A percentile compares a stretch with the other conserved stretches of the same genome.
Evolutionary conservation across 306 rosid genomes (phyloP).

Genomic region (Carpinus viminea): DNA sequence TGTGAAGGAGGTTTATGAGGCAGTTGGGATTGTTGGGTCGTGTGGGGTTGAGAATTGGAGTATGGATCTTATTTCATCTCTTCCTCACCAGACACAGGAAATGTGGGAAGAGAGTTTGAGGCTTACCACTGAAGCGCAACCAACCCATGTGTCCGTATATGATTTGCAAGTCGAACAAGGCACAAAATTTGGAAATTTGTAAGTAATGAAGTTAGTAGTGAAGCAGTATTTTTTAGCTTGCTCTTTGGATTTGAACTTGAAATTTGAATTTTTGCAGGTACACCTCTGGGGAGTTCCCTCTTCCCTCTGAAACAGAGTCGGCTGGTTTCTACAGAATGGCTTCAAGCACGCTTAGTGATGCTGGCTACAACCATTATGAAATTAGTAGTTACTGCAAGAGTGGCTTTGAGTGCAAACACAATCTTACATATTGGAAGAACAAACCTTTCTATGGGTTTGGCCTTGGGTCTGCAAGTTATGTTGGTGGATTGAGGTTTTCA

Average conservation of each 20-base stretch:
- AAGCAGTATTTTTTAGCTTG: constrained; percentile 1
- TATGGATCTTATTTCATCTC: constrained; percentile 83
- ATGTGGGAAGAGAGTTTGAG: constrained; percentile 90
- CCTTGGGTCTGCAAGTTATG: constrained; percentile 84
- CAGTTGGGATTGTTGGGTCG: constrained; percentile 58
- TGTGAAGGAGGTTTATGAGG: constrained; percentile 71
- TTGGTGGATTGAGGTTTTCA: constrained; percentile 76
- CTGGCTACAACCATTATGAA: constrained; percentile 73
- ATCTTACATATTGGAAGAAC: constrained; percentile 87
- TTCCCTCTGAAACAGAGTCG: constrained; percentile 83
- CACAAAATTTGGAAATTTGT: constrained; percentile 81
- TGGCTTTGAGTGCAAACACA: constrained; percentile 86
- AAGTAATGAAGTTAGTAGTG: constrained; percentile 28
- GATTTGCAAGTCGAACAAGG: constrained; percentile 90
- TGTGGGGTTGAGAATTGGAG: constrained; percentile 92
- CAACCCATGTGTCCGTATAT: constrained; percentile 82
- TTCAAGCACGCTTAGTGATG: constrained; percentile 61
- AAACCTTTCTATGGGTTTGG: constrained; percentile 82
- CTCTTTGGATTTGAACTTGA: constrained; percentile 27
- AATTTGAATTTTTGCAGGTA: constrained; percentile 53
- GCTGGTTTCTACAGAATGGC: constrained; percentile 85
- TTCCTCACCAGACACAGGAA: constrained; percentile 73
- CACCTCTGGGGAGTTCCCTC: constrained; percentile 79
- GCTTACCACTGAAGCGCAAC: constrained; percentile 65
- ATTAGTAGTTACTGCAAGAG: constrained; percentile 88